Evolutionary conservation across 176 grass and related monocot species (phyloP).

Genomic region (Guadua angustifolia): DNA sequence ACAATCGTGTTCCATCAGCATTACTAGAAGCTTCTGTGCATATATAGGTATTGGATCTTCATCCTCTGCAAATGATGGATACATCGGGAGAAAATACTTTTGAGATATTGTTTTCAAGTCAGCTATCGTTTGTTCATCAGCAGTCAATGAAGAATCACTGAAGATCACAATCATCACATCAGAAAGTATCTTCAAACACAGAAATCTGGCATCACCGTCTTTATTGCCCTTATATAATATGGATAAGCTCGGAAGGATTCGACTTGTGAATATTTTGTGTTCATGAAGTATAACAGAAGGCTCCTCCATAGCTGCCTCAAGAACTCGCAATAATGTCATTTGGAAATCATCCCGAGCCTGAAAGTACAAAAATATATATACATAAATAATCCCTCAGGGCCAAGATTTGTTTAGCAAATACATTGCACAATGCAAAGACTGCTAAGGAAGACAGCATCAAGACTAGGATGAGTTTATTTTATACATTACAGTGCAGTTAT

Average conservation of each 20-base stretch:
- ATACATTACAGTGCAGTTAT: not conserved
- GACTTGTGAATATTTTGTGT: constrained; percentile 68
- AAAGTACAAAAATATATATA: constrained; percentile 43
- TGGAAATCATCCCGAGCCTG: constrained; percentile 98
- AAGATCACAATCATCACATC: constrained; percentile 77
- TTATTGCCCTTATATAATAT: constrained; percentile 92
- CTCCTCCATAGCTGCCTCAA: constrained; percentile 86
- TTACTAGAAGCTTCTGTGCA: constrained; percentile 95
- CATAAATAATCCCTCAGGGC: constrained; percentile 24
- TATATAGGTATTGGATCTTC: constrained; percentile 99
- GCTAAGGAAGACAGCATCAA: constrained; percentile 24
- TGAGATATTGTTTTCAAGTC: constrained; percentile 70
- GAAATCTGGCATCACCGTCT: constrained; percentile 88
- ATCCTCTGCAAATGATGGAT: constrained; percentile 84
- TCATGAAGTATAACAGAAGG: constrained; percentile 77
- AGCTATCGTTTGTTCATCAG: constrained; percentile 58
- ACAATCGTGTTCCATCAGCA: constrained; percentile 89
- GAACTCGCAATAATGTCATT: constrained; percentile 81
- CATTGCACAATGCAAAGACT: constrained; percentile 9
- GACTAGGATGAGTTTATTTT: constrained; percentile 14
- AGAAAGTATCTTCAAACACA: constrained; percentile 83
- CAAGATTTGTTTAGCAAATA: constrained; percentile 25
- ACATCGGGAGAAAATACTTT: constrained; percentile 87
- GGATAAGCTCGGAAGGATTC: constrained; percentile 77
- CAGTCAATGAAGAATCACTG: constrained; percentile 62